A percentile compares a stretch with the other conserved stretches of the same genome.
phyloP scores from a whole-genome alignment of 306 rosid genomes.

The Nissolia schottii region DNA sequence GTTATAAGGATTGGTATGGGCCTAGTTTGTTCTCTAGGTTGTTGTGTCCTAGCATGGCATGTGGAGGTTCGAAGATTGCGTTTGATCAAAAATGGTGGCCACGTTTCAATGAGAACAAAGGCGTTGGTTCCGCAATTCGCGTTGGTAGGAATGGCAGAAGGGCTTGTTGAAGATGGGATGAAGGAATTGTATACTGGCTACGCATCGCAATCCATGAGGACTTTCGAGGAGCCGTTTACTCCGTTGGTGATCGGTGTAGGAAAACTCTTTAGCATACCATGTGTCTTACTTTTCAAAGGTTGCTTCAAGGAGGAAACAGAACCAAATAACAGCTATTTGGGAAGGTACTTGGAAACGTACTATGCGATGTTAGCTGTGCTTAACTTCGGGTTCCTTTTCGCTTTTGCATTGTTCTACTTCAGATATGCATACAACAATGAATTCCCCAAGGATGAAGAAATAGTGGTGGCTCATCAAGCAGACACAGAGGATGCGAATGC shows the following conservation, averaged over 20 bases:
- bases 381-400: background rate
- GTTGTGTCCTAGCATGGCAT: background rate
- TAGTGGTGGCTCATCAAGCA: background rate
- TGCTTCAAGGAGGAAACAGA: slow-evolving; percentile 5
- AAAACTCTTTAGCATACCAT: background rate
- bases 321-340: background rate
- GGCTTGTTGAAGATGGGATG: background rate
- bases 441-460: background rate
- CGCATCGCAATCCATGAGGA: background rate
- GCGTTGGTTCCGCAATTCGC: background rate
- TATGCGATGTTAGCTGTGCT: background rate
- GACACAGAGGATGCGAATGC: background rate
- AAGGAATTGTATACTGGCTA: background rate
- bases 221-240: background rate
- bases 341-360: background rate
- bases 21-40: background rate
- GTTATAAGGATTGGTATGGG: background rate
- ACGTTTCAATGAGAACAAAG: background rate
- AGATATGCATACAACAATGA: background rate
- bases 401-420: background rate
- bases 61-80: background rate
- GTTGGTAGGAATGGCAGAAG: background rate
- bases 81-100: background rate
- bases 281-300: background rate
- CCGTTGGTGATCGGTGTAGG: background rate